phyloP scores from a whole-genome alignment of 345 rosid species.

The Eucalyptus dawsonii region DNA sequence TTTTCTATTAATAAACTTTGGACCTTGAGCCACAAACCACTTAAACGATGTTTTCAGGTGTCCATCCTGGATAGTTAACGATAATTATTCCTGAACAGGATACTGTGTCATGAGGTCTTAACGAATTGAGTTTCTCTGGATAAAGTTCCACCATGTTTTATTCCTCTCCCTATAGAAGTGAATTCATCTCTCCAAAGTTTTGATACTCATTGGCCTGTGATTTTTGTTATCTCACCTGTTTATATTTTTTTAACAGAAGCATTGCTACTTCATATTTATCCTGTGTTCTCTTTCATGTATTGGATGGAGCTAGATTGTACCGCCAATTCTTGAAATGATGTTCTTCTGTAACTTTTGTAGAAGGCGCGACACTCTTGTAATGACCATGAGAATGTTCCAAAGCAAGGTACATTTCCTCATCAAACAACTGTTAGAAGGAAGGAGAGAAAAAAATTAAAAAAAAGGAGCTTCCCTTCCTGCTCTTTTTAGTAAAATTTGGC shows the following conservation, averaged over 20 bases:
- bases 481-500: not conserved
- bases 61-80: not conserved
- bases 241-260: not conserved
- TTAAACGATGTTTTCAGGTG: not conserved
- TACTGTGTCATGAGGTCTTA: not conserved
- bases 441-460: too few species aligned
- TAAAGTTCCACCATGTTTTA: not conserved
- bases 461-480: not conserved
- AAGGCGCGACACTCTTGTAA: constrained; percentile 60
- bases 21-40: not conserved
- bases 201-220: not conserved
- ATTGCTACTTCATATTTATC: not conserved
- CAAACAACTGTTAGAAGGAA: not conserved
- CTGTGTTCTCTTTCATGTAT: not conserved
- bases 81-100: not conserved
- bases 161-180: not conserved
- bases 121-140: not conserved
- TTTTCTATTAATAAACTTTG: not conserved
- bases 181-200: not conserved
- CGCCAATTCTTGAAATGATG: not conserved
- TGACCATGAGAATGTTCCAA: constrained; percentile 66
- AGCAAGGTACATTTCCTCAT: constrained; percentile 37
- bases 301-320: not conserved
- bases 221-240: not conserved
- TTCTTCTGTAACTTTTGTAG: constrained; percentile 12